These are phyloP conservation scores for Daldinia loculata DNA, from an alignment of 495 filamentous ascomycete species.

Conservation along the genomic window DNA sequence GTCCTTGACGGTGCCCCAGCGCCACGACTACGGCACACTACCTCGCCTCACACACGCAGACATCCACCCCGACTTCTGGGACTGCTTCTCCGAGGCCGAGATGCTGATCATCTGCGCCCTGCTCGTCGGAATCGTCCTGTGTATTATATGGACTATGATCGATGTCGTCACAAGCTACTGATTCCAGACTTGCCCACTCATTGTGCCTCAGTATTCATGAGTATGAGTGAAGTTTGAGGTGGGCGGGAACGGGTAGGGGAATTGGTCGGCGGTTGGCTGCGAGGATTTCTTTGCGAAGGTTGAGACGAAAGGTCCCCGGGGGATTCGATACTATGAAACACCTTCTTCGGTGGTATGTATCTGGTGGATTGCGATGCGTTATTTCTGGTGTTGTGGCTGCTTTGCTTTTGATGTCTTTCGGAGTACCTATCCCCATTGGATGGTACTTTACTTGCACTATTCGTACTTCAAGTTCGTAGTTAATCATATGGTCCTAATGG, in stretches of 20 bases:
- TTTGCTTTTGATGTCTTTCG: neutral
- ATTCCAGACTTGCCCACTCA: neutral
- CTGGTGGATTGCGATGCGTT: neutral
- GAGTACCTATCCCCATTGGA: neutral
- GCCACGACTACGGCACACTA: neutral
- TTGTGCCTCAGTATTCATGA: neutral
- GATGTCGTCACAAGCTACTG: neutral
- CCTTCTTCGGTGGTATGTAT: neutral
- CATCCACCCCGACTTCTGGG: slow-evolving; percentile 4
- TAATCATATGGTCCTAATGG: too few species aligned
- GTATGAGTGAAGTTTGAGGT: neutral
- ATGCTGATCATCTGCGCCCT: neutral
- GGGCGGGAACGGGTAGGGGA: neutral
- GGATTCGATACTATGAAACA: neutral
- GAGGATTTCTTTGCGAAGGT: neutral
- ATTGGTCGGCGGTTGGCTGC: neutral
- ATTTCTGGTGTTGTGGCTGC: neutral
- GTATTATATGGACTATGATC: neutral
- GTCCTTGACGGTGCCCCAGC: neutral
- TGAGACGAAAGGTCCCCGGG: neutral
- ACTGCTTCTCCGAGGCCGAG: slow-evolving; percentile 1
- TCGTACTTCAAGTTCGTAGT: neutral
- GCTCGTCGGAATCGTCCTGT: neutral
- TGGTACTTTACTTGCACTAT: neutral
- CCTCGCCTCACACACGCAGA: neutral